These are phyloP conservation scores for Naganishia albida DNA, from an alignment of 1,284 basidiomycete genomes.

Conservation along the genomic window DNA sequence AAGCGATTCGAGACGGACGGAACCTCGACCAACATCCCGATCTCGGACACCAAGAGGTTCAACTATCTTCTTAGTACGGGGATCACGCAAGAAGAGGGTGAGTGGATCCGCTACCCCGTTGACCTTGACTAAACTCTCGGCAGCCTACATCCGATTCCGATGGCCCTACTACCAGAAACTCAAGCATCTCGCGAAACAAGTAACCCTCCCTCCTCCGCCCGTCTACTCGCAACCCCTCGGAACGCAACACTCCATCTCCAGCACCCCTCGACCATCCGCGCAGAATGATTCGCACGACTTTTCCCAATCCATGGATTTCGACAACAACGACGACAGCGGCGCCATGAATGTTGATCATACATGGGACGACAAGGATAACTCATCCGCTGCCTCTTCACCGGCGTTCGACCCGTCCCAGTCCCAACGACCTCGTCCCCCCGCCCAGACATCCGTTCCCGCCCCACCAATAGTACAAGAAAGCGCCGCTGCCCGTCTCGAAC, in stretches of 20 bases:
- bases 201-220: conserved; percentile 16
- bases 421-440: background rate
- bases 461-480: background rate
- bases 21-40: conserved; percentile 27
- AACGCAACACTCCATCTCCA: background rate
- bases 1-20: conserved; percentile 24
- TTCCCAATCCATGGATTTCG: conserved; percentile 22
- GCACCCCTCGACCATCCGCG: background rate
- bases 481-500: conserved; percentile 9
- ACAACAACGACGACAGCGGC: background rate
- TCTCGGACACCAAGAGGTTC: conserved; percentile 27
- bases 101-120: background rate
- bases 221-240: conserved; percentile 4
- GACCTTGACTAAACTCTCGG: background rate
- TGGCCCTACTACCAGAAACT: conserved; percentile 30
- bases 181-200: conserved; percentile 21
- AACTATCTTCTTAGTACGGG: conserved; percentile 27
- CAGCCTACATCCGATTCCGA: conserved; percentile 26
- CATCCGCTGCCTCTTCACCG: background rate
- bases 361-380: conserved; percentile 17
- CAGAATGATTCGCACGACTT: conserved; percentile 11
- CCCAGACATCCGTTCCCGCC: no score
- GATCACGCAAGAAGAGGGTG: conserved; percentile 25
- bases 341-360: conserved; percentile 16
- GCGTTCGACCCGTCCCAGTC: background rate